Base-by-base conservation (phyloP, 2,329 filamentous ascomycete genomes). In the Eutypa lata region DNA sequence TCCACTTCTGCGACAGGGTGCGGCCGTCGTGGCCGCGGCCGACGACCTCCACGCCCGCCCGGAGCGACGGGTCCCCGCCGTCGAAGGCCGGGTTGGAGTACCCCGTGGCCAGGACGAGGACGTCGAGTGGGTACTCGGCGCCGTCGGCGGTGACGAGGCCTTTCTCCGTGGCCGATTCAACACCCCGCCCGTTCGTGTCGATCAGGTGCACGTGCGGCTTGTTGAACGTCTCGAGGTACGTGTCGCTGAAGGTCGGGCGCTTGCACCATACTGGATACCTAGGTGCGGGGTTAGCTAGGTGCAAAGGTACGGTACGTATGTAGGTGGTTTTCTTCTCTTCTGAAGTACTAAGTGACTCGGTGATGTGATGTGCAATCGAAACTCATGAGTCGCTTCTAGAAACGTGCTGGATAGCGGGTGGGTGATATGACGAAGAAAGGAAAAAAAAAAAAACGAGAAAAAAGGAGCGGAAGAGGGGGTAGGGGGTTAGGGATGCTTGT, bases 231-330 rank as follows among this genome's bases (percentile, higher is more conserved):
- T 72, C 61, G 0, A 87, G 74, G 59, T 84, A 87, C 5, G 77
- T 73, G 59, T 87, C 81, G 65, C 82, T 81, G 66, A 86, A 87
- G 40, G 73, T 77, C 0, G 84, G 83, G 0, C 84, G 76, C 65
- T 88, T 88, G 71, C 84, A 88, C 76, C 79, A 85, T 0, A 68
- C 67, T 0, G 79, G 76, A 61, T 87, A 88, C 26, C 26, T 31
- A 10, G 26, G 83, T 81, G 5, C 26, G 26, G 6, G 26, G 26
- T 31, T 31, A 31, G 26, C 26, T 10, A n/a, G n/a, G n/a, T n/a
- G n/a, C n/a, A n/a, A n/a, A n/a, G n/a, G n/a, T n/a, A n/a, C n/a
- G n/a, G n/a, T n/a, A n/a, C n/a, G n/a, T n/a, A n/a, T n/a, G n/a
- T n/a, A n/a, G n/a, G n/a, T n/a, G n/a, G n/a, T n/a, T n/a, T n/a